Evolutionary conservation across 345 rosid species (phyloP).

Genomic region (Populus alba): DNA sequence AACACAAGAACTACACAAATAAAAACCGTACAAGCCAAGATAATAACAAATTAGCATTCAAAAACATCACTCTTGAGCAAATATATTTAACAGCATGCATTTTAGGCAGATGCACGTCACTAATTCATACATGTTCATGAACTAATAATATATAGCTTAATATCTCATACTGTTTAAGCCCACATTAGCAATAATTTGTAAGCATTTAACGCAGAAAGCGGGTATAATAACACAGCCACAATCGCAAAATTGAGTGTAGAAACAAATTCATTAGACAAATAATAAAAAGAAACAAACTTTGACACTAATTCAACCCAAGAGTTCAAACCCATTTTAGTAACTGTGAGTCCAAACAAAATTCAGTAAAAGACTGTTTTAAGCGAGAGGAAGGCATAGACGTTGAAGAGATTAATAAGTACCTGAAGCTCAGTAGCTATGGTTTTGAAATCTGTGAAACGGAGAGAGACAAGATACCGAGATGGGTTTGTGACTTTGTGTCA

Average conservation of each 20-base stretch:
- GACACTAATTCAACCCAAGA: neutral
- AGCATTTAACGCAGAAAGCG: neutral
- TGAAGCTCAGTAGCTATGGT: neutral
- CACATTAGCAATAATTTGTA: neutral
- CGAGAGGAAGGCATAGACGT: neutral
- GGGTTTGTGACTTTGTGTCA: neutral
- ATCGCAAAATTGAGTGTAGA: neutral
- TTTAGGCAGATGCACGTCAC: neutral
- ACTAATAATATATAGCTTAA: neutral
- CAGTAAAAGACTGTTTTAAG: neutral
- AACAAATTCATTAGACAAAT: neutral
- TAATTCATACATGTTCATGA: neutral
- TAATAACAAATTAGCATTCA: neutral
- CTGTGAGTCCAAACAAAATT: neutral
- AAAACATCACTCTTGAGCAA: neutral
- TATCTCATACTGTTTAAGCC: neutral
- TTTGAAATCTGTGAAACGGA: neutral
- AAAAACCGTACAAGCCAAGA: neutral
- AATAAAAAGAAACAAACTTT: neutral
- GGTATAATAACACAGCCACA: neutral
- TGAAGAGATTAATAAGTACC: neutral
- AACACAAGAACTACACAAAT: neutral
- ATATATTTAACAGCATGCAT: neutral
- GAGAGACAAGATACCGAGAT: neutral
- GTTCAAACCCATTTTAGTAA: neutral